A percentile compares a stretch with the other conserved stretches of the same genome.
These are phyloP conservation scores for Boletales sp. DNA, from an alignment of 768 basidiomycete genomes.

Conservation along the genomic window DNA sequence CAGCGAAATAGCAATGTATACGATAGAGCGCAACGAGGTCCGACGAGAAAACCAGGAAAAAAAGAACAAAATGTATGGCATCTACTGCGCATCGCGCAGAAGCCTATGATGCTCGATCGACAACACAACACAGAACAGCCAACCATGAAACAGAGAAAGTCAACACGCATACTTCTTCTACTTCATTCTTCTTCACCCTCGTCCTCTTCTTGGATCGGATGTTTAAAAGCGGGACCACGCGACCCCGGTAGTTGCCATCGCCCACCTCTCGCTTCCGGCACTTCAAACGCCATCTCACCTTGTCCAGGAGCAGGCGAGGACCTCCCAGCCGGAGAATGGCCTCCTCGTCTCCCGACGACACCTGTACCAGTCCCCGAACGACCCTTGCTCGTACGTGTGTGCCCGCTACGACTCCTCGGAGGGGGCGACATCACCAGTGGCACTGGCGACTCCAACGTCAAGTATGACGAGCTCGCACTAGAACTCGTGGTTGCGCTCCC, in stretches of 20 bases:
- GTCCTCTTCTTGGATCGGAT: constrained; percentile 81
- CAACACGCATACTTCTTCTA: constrained; percentile 6
- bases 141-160: constrained; percentile 4
- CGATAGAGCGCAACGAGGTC: not conserved
- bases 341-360: constrained; percentile 39
- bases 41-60: constrained; percentile 4
- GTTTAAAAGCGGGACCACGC: constrained; percentile 68
- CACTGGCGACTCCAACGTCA: constrained; percentile 35
- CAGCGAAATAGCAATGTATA: constrained; percentile 16
- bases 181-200: constrained; percentile 71
- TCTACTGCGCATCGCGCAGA: constrained; percentile 2
- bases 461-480: constrained; percentile 22
- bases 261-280: constrained; percentile 48
- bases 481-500: constrained; percentile 26
- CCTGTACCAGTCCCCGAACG: constrained; percentile 22
- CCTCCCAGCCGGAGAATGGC: constrained; percentile 59
- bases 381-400: constrained; percentile 34
- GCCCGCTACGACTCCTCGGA: constrained; percentile 43
- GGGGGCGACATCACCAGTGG: constrained; percentile 46
- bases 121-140: constrained; percentile 9
- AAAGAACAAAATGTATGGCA: constrained; percentile 4
- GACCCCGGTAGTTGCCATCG: constrained; percentile 66
- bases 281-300: constrained; percentile 44
- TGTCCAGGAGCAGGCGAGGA: constrained; percentile 52
- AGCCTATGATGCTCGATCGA: constrained; percentile 6